phyloP scores from a whole-genome alignment of 768 basidiomycete genomes.

The Lyophyllum shimeji region DNA sequence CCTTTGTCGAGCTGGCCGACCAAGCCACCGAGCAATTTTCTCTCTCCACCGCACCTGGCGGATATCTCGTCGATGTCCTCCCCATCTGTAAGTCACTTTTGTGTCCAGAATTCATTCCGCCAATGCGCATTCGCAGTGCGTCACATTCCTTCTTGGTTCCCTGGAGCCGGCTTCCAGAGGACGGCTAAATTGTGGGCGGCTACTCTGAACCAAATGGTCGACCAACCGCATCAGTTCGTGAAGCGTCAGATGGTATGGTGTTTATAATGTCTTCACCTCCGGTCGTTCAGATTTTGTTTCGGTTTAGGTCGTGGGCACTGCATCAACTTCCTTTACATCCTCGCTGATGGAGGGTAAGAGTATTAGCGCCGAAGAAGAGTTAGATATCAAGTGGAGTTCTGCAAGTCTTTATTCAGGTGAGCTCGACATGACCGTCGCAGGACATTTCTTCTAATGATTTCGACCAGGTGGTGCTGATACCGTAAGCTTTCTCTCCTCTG shows the following conservation, averaged over 20 bases:
- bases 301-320: conserved; percentile 57
- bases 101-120: not conserved
- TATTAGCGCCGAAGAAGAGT: conserved; percentile 53
- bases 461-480: conserved; percentile 56
- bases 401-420: conserved; percentile 55
- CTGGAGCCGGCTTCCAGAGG: conserved; percentile 57
- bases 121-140: conserved; percentile 38
- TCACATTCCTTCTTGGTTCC: conserved; percentile 62
- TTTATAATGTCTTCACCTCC: conserved; percentile 6
- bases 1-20: conserved; percentile 53
- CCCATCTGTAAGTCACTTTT: conserved; percentile 38
- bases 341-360: conserved; percentile 51
- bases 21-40: conserved; percentile 55
- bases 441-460: conserved; percentile 1
- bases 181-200: conserved; percentile 52
- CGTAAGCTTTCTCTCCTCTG: conserved; percentile 29
- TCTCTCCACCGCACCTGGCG: conserved; percentile 50
- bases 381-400: conserved; percentile 66
- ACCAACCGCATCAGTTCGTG: conserved; percentile 54
- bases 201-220: conserved; percentile 55
- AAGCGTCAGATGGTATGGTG: conserved; percentile 57
- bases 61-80: conserved; percentile 50
- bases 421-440: not conserved
- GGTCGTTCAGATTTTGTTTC: conserved; percentile 1
- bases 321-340: conserved; percentile 56